phyloP scores from a whole-genome alignment of 805 yeast species.

The Wickerhamiella kazuoi region DNA sequence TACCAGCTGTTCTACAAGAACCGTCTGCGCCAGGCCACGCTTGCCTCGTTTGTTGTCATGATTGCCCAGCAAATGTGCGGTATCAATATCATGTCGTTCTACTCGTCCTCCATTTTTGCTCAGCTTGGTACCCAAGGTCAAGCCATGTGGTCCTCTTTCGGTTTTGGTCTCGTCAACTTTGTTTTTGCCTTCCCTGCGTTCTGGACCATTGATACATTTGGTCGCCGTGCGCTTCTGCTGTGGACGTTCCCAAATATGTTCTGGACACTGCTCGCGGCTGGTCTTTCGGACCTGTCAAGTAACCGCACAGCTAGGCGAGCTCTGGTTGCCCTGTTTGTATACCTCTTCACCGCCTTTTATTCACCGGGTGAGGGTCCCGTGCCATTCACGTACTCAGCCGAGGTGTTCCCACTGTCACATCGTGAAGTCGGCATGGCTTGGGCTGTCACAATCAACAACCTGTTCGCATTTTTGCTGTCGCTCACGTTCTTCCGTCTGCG shows the following conservation, averaged over 20 bases:
- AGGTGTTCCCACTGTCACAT: slow-evolving; percentile 24
- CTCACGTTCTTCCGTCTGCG: slow-evolving; percentile 65
- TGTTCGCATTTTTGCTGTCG: slow-evolving; percentile 41
- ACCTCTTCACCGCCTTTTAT: slow-evolving; percentile 53
- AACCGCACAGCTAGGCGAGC: slow-evolving; percentile 37
- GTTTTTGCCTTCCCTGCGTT: slow-evolving; percentile 71
- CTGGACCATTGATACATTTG: slow-evolving; percentile 59
- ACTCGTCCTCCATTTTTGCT: slow-evolving; percentile 58
- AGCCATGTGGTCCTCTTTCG: slow-evolving; percentile 67
- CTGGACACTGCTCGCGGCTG: slow-evolving; percentile 31
- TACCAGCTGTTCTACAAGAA: slow-evolving; percentile 12
- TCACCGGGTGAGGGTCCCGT: slow-evolving; percentile 83
- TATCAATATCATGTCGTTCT: slow-evolving; percentile 73
- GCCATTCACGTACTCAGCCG: slow-evolving; percentile 69
- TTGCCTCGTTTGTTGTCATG: slow-evolving; percentile 69
- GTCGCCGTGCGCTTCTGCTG: slow-evolving; percentile 45
- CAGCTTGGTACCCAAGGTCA: slow-evolving; percentile 16
- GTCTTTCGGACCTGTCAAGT: slow-evolving; percentile 54
- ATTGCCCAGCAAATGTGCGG: slow-evolving; percentile 89
- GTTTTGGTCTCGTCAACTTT: slow-evolving; percentile 69
- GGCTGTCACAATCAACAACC: slow-evolving; percentile 32
- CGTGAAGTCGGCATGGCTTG: slow-evolving; percentile 16
- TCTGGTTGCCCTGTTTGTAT: slow-evolving; percentile 54
- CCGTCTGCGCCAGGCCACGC: slow-evolving; percentile 67
- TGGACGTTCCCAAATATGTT: slow-evolving; percentile 45